A percentile compares a stretch with the other conserved stretches of the same genome.
Evolutionary conservation across 805 yeast species (phyloP).

Genomic region (Teunomyces panamensis): DNA sequence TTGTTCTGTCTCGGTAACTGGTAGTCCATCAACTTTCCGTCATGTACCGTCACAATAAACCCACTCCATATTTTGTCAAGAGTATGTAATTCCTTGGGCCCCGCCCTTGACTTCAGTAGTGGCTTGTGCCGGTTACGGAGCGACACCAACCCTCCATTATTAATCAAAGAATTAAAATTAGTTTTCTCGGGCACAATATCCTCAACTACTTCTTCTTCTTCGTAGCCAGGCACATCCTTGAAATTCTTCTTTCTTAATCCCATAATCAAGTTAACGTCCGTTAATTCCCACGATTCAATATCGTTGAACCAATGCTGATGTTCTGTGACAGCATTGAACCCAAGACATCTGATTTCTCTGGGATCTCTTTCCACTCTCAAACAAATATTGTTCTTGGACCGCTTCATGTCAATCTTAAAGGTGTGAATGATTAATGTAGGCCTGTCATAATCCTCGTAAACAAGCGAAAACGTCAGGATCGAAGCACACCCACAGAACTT

Average conservation of each 20-base stretch:
- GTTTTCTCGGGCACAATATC: not conserved
- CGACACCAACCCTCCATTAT: constrained; percentile 15
- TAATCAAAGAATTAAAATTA: constrained; percentile 6
- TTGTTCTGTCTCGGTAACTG: constrained; percentile 51
- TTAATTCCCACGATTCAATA: constrained; percentile 76
- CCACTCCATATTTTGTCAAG: constrained; percentile 62
- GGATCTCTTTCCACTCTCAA: constrained; percentile 90
- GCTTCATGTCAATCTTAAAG: constrained; percentile 58
- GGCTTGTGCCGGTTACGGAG: constrained; percentile 16
- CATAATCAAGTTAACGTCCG: constrained; percentile 72
- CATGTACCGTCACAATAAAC: constrained; percentile 64
- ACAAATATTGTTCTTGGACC: constrained; percentile 78
- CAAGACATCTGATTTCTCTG: constrained; percentile 84
- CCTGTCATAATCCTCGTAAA: constrained; percentile 60
- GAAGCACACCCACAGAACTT: constrained; percentile 89
- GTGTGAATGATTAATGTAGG: constrained; percentile 68
- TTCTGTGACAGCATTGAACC: constrained; percentile 73
- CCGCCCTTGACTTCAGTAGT: not conserved
- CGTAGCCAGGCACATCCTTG: constrained; percentile 12
- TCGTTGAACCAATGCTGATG: constrained; percentile 62
- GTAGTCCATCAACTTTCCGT: constrained; percentile 59
- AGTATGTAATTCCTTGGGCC: constrained; percentile 1
- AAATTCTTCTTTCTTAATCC: constrained; percentile 46
- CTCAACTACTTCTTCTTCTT: constrained; percentile 13
- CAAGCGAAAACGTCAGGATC: constrained; percentile 65